These are phyloP conservation scores for Paramecium sexaurelia DNA, from an alignment of 73 alveolate genomes.

Conservation along the genomic window DNA sequence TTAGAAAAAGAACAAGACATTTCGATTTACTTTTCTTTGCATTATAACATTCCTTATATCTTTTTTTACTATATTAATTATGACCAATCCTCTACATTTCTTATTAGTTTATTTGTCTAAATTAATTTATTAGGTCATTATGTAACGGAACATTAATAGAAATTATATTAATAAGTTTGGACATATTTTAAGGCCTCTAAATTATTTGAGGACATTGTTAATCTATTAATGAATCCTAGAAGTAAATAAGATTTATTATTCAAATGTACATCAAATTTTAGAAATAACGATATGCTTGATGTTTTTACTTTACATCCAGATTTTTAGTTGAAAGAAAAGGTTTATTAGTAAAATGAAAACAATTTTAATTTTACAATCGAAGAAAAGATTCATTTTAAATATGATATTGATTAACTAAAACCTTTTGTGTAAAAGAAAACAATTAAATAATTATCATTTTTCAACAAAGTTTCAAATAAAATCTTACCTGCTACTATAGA, in stretches of 20 bases:
- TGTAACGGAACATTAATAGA: background rate
- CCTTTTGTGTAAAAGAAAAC: slow-evolving; percentile 11
- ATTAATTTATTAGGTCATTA: background rate
- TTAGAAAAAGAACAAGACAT: slow-evolving; percentile 42
- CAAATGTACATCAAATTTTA: slow-evolving; percentile 7
- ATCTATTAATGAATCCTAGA: background rate
- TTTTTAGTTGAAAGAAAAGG: slow-evolving; percentile 13
- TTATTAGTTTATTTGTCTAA: background rate
- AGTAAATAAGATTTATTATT: background rate
- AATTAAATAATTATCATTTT: background rate
- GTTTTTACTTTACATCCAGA: slow-evolving; percentile 32
- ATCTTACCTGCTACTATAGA: background rate
- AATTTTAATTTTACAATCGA: background rate
- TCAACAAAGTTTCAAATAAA: background rate
- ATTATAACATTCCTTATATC: slow-evolving; percentile 34
- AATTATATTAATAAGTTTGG: background rate
- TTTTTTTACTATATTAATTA: background rate
- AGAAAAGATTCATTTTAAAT: slow-evolving; percentile 14
- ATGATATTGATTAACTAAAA: background rate
- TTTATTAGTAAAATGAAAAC: background rate
- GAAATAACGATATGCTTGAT: background rate
- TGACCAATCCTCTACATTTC: slow-evolving; percentile 30
- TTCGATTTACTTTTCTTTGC: background rate
- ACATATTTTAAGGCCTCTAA: slow-evolving; percentile 8
- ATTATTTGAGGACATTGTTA: background rate